A percentile compares a stretch with the other conserved stretches of the same genome.
phyloP scores from a whole-genome alignment of 2,329 filamentous ascomycete species.

The Aspergillus pseudoviridinutans region DNA sequence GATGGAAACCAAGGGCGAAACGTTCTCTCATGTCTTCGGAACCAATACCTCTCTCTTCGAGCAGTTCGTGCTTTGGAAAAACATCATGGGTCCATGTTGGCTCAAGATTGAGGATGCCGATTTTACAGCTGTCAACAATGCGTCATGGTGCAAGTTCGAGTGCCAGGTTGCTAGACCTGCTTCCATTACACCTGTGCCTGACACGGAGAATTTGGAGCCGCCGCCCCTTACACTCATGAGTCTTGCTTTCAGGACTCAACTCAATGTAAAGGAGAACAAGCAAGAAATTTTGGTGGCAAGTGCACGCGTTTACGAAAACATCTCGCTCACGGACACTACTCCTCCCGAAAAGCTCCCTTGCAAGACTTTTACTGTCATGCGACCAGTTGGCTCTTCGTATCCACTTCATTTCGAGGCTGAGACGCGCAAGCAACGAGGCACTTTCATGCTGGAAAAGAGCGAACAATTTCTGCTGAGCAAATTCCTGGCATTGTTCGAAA shows the following conservation, averaged over 20 bases:
- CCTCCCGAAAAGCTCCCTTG: slow-evolving; percentile 84
- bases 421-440: slow-evolving; percentile 68
- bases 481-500: slow-evolving; percentile 83
- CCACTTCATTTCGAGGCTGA: slow-evolving; percentile 83
- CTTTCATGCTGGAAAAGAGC: slow-evolving; percentile 75
- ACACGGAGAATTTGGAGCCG: slow-evolving; percentile 75
- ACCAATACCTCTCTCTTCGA: slow-evolving; percentile 92
- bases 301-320: slow-evolving; percentile 86
- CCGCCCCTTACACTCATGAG: slow-evolving; percentile 97
- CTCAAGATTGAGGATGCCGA: slow-evolving; percentile 83
- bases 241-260: slow-evolving; percentile 77
- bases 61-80: slow-evolving; percentile 98
- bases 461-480: slow-evolving; percentile 82
- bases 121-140: slow-evolving; percentile 80
- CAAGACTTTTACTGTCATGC: slow-evolving; percentile 86
- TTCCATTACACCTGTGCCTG: slow-evolving; percentile 66
- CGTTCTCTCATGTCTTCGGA: slow-evolving; percentile 91
- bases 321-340: slow-evolving; percentile 81
- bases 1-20: slow-evolving; percentile 71
- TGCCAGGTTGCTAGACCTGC: slow-evolving; percentile 75
- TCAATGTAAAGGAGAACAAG: slow-evolving; percentile 90
- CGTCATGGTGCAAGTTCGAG: slow-evolving; percentile 96
- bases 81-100: slow-evolving; percentile 99
- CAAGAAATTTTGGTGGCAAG: slow-evolving; percentile 92
- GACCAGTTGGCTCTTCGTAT: slow-evolving; percentile 71